These are phyloP conservation scores for Syncephalastrum racemosum DNA, from an alignment of 371 early-diverging fungal species.

Conservation along the genomic window DNA sequence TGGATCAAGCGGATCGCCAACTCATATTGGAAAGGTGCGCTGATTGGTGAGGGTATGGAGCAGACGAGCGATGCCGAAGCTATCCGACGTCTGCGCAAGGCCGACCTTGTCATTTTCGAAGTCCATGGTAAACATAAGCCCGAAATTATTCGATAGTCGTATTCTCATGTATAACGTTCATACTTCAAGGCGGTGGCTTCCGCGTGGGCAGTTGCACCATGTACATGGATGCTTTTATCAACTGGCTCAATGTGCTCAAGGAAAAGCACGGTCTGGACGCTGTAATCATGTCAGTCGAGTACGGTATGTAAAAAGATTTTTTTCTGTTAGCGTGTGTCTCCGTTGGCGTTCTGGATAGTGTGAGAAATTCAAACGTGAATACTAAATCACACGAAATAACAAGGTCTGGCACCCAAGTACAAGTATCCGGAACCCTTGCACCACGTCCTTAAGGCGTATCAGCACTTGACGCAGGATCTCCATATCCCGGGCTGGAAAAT, in stretches of 20 bases:
- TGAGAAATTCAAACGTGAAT: too few species aligned
- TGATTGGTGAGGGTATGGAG: constrained; percentile 24
- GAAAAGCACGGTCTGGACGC: constrained; percentile 49
- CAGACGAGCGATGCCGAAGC: constrained; percentile 20
- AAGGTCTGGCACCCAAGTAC: constrained; percentile 38
- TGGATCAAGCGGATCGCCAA: constrained; percentile 24
- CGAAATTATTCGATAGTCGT: not conserved
- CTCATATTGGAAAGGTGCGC: constrained; percentile 23
- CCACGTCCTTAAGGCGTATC: constrained; percentile 47
- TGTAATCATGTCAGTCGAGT: constrained; percentile 54
- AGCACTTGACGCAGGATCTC: constrained; percentile 38
- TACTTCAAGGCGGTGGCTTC: constrained; percentile 35
- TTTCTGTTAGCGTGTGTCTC: not conserved
- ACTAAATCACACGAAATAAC: too few species aligned
- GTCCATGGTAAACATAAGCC: constrained; percentile 24
- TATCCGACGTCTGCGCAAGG: constrained; percentile 18
- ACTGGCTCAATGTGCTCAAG: constrained; percentile 52
- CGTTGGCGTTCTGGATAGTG: too few species aligned
- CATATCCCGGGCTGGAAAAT: constrained; percentile 34
- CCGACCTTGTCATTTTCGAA: constrained; percentile 43
- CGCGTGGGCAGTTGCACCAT: constrained; percentile 36
- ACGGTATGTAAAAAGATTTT: constrained; percentile 28
- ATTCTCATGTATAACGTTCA: not conserved
- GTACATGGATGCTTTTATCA: constrained; percentile 41
- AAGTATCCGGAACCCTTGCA: constrained; percentile 49